Evolutionary conservation across 2,329 filamentous ascomycete species (phyloP), one percentile per base, ranked within the genome.

Genomic region (Beauveria rudraprayagi): DNA sequence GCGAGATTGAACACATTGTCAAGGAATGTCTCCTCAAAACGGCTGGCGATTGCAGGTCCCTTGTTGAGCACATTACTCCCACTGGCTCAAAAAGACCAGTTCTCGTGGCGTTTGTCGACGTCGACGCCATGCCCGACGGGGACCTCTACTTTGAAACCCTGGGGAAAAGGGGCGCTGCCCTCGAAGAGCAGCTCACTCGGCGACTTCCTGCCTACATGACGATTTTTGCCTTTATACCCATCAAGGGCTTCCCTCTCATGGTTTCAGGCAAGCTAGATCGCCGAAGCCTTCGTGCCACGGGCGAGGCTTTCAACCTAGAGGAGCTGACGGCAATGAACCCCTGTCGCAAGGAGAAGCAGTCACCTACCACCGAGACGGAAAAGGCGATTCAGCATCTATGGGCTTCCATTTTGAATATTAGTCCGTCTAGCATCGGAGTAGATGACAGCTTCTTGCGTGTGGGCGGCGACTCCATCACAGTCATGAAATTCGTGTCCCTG

Each of bases 11-110:
- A 62, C 72, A 76, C 60, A 72, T 78, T 61, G 75, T 79, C 64
- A 68, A 71, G 4, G 67, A 67, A 16, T 73, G 75, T 28, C 67
- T 83, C 14, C 76, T 77, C 11, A 11, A 34, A 0, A 62, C 70
- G 0, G 73, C 72, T 0, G 75, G 74, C 1, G 75, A 74, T 41
- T 37, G 43, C 14, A 47, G 54, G 11, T 76, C 81, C 0, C 77
- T 75, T 0, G 77, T 77, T 2, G 80, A 83, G 62, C 77, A 80
- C 24, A 78, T 80, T 63, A 72, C 72, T 37, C 77, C 78, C 16
- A 68, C 67, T 16, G 73, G 76, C 30, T 66, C 71, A n/a, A 68
- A 77, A 63, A 9, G 64, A 63, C 70, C 77, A 60, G 74, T 72
- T 1, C 68, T 82, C 14, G 75, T 79, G 4, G 75, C 75, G 1